Evolutionary conservation across 331 rosid genomes (phyloP), one percentile per base, ranked within the genome.

Genomic region (Arachis monticola): DNA sequence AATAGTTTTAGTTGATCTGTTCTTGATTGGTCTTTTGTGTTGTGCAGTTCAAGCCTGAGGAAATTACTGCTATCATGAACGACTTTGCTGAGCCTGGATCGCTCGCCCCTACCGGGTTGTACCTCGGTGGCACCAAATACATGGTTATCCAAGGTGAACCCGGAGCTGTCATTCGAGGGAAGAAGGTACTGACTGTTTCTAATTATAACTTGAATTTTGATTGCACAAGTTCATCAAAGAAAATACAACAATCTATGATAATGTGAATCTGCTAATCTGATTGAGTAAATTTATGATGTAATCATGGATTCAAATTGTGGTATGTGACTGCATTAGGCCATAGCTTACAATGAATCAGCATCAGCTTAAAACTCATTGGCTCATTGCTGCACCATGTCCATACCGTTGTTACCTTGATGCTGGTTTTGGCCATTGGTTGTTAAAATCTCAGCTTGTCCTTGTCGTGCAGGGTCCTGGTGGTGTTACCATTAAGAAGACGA

Each of bases 111-210:
- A 93, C 96, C 74, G 97, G 98, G 50, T 78, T 93, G 79, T 87
- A 84, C 82, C 79, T 93, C 32, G 98, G 97, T 48, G 96, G 96
- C 60, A 84, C 95, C 2, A 93, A 93, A 74, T 91, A 91, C 67
- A 94, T 91, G 97, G 98, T 94, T 64, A 94, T 94, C 81, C 98
- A 91, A 85, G 98, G 98, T n/a, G 98, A 94, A 79, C 67, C 93
- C 0, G 93, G 95, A 56, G 92, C 80, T 78, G 98, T 91, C 55
- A 94, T 94, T 73, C 87, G 98, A 77, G 98, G 98, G 80, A 94
- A 94, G 95, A 91, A 91, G 96, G 98, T 94, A 79, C 47, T 0
- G 0, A 70, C 13, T 62, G 0, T 22, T 47, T 40, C 6, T 14
- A 3, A 22, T 68, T 7, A 45, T 44, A 56, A n/a, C 17, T 30